Percentiles rank a stretch among this genome's conserved stretches.
phyloP scores from a whole-genome alignment of 495 filamentous ascomycete genomes.

The Podospora tetraspora region DNA sequence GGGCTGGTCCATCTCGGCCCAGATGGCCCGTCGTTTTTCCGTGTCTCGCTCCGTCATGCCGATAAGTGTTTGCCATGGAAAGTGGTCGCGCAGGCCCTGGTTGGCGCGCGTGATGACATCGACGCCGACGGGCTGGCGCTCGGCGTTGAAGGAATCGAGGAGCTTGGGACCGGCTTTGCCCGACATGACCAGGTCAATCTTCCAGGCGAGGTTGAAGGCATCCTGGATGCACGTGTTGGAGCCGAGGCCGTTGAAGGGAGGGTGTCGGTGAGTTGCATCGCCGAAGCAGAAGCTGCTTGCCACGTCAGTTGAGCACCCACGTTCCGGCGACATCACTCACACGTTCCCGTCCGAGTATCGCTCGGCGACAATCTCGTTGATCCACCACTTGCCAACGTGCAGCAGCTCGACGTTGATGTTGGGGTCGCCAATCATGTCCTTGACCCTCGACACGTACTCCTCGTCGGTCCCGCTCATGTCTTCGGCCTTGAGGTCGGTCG shows the following conservation, averaged over 20 bases:
- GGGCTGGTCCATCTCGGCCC: constrained; percentile 27
- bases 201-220: constrained; percentile 49
- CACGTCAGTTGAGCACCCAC: background rate
- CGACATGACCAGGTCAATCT: constrained; percentile 38
- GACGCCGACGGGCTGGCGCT: constrained; percentile 41
- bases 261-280: constrained; percentile 45
- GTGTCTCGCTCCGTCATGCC: constrained; percentile 32
- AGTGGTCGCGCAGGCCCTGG: constrained; percentile 33
- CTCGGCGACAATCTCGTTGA: constrained; percentile 41
- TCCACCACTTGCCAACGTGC: constrained; percentile 38
- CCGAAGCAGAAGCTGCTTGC: constrained; percentile 38
- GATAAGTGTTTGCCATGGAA: constrained; percentile 27
- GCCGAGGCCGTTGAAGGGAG: constrained; percentile 45
- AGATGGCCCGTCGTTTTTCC: constrained; percentile 18
- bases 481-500: constrained; percentile 24
- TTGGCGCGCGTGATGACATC: constrained; percentile 38
- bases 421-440: constrained; percentile 49
- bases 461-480: constrained; percentile 31
- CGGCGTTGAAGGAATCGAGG: constrained; percentile 32
- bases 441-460: constrained; percentile 36
- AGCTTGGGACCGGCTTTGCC: constrained; percentile 26
- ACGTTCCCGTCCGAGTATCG: constrained; percentile 38
- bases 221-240: constrained; percentile 48
- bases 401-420: constrained; percentile 32
- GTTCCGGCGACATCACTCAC: background rate